Evolutionary conservation across 305 asterid genomes (phyloP), one percentile per base, ranked within the genome.

Genomic region (Striga hermonthica): DNA sequence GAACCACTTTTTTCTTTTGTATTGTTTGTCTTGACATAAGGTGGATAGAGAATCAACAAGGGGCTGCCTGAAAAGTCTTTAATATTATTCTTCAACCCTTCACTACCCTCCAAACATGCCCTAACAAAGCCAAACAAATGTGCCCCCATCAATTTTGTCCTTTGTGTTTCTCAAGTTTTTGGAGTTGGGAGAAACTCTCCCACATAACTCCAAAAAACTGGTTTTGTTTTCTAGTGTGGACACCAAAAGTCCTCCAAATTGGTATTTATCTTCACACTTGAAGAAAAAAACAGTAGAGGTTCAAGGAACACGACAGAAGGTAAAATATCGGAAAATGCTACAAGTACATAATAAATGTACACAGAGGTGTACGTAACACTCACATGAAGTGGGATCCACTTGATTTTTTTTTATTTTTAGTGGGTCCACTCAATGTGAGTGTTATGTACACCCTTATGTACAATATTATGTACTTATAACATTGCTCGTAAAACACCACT

Each of bases 11-110:
- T 79, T 76, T 75, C 16, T 73, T 62, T 65, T 71, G 78, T 59
- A 22, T 45, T 75, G 61, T 60, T 82, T 80, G 91, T 80, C 91
- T 75, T 72, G 80, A 79, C 84, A 72, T 75, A 36, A 74, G 76
- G 68, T 85, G 91, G 84, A 81, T 65, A 37, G 76, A 79, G 91
- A 82, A 85, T 85, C 88, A 78, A 75, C 88, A 78, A 75, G 44
- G 79, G 72, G 7, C 62, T 74, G 86, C 73, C 83, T 62, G 37
- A 58, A 76, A 79, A 80, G 80, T 72, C 52, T 65, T 48, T 36
- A 72, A 74, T 81, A 81, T 86, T 81, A 81, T 86, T 86, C 90
- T 72, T 45, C 71, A 70, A 70, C 60, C 6, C n/a, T 40, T 60
- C 58, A 74, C 75, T 39, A 76, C 45, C 41, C 7, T 80, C 84